Evolutionary conservation across 1,284 basidiomycete genomes (phyloP).

Genomic region (Rhodotorula sp.): DNA sequence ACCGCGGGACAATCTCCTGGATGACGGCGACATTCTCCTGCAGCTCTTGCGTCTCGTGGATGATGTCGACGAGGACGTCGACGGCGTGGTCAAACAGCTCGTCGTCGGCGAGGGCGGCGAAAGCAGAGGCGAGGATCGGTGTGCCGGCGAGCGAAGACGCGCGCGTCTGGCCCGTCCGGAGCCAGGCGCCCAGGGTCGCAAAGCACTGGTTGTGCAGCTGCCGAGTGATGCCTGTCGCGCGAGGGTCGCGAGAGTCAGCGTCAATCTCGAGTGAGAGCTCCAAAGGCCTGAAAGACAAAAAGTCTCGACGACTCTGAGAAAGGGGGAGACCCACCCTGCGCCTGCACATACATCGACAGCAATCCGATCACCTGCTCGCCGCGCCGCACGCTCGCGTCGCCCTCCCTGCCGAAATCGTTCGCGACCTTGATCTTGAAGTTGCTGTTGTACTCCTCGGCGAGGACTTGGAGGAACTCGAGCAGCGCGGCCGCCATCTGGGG

Average conservation of each 20-base stretch:
- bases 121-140: slow-evolving; percentile 78
- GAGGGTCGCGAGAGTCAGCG: neutral
- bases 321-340: slow-evolving; percentile 63
- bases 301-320: neutral
- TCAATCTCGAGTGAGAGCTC: too few species aligned
- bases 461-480: slow-evolving; percentile 83
- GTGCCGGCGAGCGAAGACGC: slow-evolving; percentile 66
- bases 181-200: slow-evolving; percentile 80
- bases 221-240: slow-evolving; percentile 68
- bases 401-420: slow-evolving; percentile 54
- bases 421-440: slow-evolving; percentile 82
- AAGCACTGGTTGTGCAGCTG: slow-evolving; percentile 84
- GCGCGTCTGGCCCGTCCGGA: slow-evolving; percentile 79
- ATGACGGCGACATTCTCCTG: slow-evolving; percentile 90
- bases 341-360: slow-evolving; percentile 84
- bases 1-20: slow-evolving; percentile 75
- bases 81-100: slow-evolving; percentile 88
- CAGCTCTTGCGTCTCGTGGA: slow-evolving; percentile 97
- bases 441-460: slow-evolving; percentile 83
- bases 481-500: slow-evolving; percentile 78
- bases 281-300: too few species aligned
- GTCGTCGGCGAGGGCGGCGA: slow-evolving; percentile 79
- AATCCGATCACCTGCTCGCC: slow-evolving; percentile 71
- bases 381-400: slow-evolving; percentile 64
- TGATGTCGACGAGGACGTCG: slow-evolving; percentile 87